Evolutionary conservation across 2,329 filamentous ascomycete genomes (phyloP).

Genomic region (Diplocarpon rosae): DNA sequence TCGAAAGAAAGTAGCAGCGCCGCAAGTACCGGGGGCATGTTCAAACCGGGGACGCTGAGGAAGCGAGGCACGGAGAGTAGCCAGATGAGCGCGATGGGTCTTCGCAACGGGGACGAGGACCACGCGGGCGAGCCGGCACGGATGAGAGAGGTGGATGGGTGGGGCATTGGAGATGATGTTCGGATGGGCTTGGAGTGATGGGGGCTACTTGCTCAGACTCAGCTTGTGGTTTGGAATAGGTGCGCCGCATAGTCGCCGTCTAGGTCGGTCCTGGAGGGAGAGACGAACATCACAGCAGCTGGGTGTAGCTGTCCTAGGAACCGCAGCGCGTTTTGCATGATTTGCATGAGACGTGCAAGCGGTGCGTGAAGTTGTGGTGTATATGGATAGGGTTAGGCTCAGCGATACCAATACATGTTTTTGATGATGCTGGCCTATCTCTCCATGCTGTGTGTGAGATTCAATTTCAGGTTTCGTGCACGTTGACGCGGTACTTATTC

Average conservation of each 20-base stretch:
- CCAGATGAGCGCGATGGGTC: slow-evolving; percentile 1
- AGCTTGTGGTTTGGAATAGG: neutral
- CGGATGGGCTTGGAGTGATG: slow-evolving; percentile 67
- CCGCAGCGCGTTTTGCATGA: neutral
- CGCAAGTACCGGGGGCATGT: slow-evolving; percentile 1
- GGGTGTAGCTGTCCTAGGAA: neutral
- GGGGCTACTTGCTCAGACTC: neutral
- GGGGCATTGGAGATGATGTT: slow-evolving; percentile 76
- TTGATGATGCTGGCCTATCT: no score
- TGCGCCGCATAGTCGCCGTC: no score
- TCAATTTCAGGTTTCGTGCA: no score
- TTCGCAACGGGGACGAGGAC: slow-evolving; percentile 10
- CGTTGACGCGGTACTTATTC: no score
- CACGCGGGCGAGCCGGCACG: slow-evolving; percentile 32
- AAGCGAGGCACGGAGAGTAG: slow-evolving; percentile 12
- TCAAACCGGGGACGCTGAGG: slow-evolving; percentile 15
- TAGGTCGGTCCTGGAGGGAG: no score
- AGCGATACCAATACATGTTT: neutral
- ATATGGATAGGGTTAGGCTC: neutral
- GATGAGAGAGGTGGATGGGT: slow-evolving; percentile 46
- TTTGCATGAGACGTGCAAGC: neutral
- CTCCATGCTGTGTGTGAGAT: no score
- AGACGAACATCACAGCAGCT: neutral
- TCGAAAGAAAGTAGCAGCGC: slow-evolving; percentile 13
- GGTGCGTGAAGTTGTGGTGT: neutral